Evolutionary conservation across 768 basidiomycete genomes (phyloP).

Genomic region (Boletus edulis): DNA sequence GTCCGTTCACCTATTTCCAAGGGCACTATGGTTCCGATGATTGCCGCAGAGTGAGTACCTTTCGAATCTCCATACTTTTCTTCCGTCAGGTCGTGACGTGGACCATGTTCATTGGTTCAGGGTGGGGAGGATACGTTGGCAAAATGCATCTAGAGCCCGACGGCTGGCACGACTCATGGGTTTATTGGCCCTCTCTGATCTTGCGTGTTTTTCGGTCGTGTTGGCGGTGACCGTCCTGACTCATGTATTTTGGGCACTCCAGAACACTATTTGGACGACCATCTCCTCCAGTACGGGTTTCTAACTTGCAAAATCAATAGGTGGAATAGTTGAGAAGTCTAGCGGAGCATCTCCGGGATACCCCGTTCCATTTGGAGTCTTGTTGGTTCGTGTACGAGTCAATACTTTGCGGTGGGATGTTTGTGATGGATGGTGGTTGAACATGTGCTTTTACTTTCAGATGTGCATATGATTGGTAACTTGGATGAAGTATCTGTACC

Average conservation of each 20-base stretch:
- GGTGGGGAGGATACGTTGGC: constrained; percentile 10
- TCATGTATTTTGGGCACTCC: constrained; percentile 14
- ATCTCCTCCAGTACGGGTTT: constrained; percentile 16
- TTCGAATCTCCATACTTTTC: background rate
- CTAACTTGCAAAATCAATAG: constrained; percentile 2
- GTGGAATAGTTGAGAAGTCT: constrained; percentile 1
- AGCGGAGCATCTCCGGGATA: background rate
- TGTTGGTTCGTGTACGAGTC: constrained; percentile 2
- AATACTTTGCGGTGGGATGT: background rate
- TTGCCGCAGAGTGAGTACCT: constrained; percentile 20
- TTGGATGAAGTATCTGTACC: background rate
- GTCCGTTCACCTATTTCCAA: constrained; percentile 30
- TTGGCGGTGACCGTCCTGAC: constrained; percentile 17
- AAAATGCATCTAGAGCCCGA: constrained; percentile 6
- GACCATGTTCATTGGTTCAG: constrained; percentile 11
- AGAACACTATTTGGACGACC: constrained; percentile 28
- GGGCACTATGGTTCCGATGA: constrained; percentile 23
- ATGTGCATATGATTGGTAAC: background rate
- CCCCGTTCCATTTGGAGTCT: background rate
- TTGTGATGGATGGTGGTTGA: background rate
- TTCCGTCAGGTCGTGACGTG: constrained; percentile 5
- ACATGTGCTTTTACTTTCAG: background rate
- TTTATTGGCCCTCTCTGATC: constrained; percentile 10
- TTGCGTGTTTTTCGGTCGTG: constrained; percentile 14
- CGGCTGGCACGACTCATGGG: constrained; percentile 3